Evolutionary conservation across 2,329 filamentous ascomycete genomes (phyloP).

Genomic region (Fusarium odoratissimum): DNA sequence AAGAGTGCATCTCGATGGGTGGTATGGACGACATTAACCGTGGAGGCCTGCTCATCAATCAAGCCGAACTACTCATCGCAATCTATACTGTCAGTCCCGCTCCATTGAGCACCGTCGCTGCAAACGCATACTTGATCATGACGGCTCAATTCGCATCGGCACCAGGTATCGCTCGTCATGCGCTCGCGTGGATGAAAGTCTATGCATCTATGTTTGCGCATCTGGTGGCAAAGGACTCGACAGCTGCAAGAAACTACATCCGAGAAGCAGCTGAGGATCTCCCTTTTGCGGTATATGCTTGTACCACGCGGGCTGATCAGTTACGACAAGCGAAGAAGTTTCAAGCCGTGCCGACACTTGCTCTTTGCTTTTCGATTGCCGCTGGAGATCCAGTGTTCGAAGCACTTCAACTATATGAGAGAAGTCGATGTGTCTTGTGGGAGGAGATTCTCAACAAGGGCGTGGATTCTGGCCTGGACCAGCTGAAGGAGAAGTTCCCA

Average conservation of each 20-base stretch:
- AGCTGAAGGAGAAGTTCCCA: background rate
- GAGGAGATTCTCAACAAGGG: background rate
- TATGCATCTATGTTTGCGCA: background rate
- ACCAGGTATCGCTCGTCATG: background rate
- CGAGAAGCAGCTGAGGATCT: background rate
- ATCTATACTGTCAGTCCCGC: background rate
- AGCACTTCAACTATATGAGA: background rate
- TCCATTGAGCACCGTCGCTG: background rate
- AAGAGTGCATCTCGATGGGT: background rate
- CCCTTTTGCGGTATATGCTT: background rate
- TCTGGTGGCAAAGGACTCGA: background rate
- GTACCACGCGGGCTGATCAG: background rate
- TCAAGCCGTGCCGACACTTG: background rate
- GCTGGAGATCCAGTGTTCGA: background rate
- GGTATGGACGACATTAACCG: background rate
- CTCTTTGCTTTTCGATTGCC: background rate
- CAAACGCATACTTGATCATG: background rate
- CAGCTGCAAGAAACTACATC: background rate
- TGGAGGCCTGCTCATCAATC: background rate
- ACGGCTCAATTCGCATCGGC: background rate
- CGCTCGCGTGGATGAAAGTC: background rate
- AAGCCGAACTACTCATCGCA: background rate
- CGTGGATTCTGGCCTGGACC: background rate
- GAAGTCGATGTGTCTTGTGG: background rate
- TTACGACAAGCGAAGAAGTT: background rate